A percentile compares a stretch with the other conserved stretches of the same genome.
phyloP scores from a whole-genome alignment of 2,329 filamentous ascomycete species.

The Cladophialophora bantiana region DNA sequence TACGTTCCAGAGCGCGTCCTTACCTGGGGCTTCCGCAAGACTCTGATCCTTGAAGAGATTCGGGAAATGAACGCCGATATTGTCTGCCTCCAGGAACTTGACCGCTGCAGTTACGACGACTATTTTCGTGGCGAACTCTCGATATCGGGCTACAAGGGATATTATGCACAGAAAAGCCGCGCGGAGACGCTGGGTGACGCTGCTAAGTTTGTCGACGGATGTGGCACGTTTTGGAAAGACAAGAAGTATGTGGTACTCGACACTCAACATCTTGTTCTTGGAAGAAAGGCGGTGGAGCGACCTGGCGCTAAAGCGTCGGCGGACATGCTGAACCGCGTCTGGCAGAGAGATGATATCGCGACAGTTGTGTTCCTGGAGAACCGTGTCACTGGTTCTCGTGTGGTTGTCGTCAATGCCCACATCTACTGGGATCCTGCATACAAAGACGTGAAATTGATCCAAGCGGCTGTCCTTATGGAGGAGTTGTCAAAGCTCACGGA shows the following conservation, averaged over 20 bases:
- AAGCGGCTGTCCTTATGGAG: constrained; percentile 95
- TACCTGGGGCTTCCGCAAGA: constrained; percentile 84
- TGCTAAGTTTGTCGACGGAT: constrained; percentile 89
- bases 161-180: constrained; percentile 89
- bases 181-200: constrained; percentile 93
- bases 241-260: constrained; percentile 94
- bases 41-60: constrained; percentile 83
- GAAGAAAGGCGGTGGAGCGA: constrained; percentile 87
- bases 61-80: constrained; percentile 82
- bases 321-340: constrained; percentile 97
- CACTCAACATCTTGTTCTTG: constrained; percentile 93
- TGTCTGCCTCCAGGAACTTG: constrained; percentile 91
- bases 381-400: constrained; percentile 81
- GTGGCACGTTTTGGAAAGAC: constrained; percentile 94
- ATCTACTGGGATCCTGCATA: constrained; percentile 91
- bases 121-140: constrained; percentile 88
- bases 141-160: constrained; percentile 87
- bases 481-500: constrained; percentile 85
- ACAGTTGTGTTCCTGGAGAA: constrained; percentile 94
- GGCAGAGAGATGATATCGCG: constrained; percentile 97
- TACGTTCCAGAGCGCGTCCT: constrained; percentile 86
- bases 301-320: constrained; percentile 97
- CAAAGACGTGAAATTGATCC: constrained; percentile 94
- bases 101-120: constrained; percentile 88
- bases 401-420: constrained; percentile 94